Conservation (phyloP, 305 asterid species). For the Fraxinus nigra region DNA sequence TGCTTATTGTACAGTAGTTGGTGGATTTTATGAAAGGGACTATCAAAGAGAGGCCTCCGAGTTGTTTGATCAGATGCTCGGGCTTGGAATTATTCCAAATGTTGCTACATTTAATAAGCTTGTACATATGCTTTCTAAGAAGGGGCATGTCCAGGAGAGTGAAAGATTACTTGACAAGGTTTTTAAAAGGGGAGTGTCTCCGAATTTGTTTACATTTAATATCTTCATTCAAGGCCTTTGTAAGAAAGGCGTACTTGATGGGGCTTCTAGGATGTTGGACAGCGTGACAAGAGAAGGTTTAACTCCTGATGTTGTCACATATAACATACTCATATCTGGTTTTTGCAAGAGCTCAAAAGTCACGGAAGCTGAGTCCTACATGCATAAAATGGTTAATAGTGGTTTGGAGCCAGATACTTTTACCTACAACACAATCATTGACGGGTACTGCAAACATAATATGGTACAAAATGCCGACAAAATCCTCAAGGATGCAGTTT, state of each 20-base stretch:
- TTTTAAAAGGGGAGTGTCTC: constrained; percentile 66
- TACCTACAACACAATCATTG: constrained; percentile 78
- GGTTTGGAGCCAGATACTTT: constrained; percentile 73
- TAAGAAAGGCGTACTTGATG: constrained; percentile 54
- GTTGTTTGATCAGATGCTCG: constrained; percentile 74
- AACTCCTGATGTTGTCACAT: constrained; percentile 75
- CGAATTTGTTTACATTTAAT: constrained; percentile 76
- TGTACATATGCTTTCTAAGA: constrained; percentile 67
- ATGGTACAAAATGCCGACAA: constrained; percentile 63
- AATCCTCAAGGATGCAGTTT: constrained; percentile 62
- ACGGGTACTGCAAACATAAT: constrained; percentile 75
- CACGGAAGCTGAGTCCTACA: constrained; percentile 65
- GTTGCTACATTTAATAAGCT: constrained; percentile 79
- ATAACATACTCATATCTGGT: constrained; percentile 74
- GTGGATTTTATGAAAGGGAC: constrained; percentile 75
- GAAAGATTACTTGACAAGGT: constrained; percentile 76
- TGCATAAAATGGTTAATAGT: constrained; percentile 71
- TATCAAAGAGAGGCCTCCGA: constrained; percentile 48
- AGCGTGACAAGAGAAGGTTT: constrained; percentile 42
- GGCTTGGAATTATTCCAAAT: constrained; percentile 54
- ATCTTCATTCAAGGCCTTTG: constrained; percentile 83
- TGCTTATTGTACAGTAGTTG: constrained; percentile 71
- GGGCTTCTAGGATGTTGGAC: constrained; percentile 67
- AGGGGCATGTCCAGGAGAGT: constrained; percentile 62
- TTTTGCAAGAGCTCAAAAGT: constrained; percentile 75